A percentile compares a stretch with the other conserved stretches of the same genome.
These are phyloP conservation scores for Lunasporangiospora selenospora DNA, from an alignment of 192 early-diverging fungal genomes.

Conservation along the genomic window DNA sequence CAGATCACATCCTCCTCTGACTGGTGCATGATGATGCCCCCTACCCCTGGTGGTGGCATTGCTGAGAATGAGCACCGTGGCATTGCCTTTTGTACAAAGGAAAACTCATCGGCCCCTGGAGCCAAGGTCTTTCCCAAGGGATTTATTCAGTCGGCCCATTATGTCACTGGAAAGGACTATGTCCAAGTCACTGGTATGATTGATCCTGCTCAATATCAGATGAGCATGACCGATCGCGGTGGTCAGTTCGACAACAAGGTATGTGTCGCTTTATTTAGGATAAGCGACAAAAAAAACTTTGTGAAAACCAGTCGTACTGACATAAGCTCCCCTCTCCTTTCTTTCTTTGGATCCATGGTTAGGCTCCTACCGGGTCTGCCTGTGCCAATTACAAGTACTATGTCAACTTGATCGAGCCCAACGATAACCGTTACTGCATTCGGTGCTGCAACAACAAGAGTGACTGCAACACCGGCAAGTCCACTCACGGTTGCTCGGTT, in stretches of 20 bases:
- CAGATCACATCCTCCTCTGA: slow-evolving; percentile 19
- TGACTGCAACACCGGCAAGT: slow-evolving; percentile 54
- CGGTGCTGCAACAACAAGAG: slow-evolving; percentile 52
- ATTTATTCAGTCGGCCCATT: slow-evolving; percentile 56
- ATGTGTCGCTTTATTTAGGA: slow-evolving; percentile 24
- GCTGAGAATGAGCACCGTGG: slow-evolving; percentile 50
- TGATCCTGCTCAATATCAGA: slow-evolving; percentile 32
- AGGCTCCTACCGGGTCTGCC: slow-evolving; percentile 25
- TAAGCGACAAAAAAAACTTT: background rate
- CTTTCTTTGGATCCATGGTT: no score
- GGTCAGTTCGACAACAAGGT: slow-evolving; percentile 59
- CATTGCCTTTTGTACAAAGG: slow-evolving; percentile 53
- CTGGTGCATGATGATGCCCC: slow-evolving; percentile 53
- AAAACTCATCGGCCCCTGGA: slow-evolving; percentile 29
- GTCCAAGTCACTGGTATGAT: slow-evolving; percentile 64
- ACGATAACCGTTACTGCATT: slow-evolving; percentile 51
- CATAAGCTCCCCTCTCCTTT: background rate
- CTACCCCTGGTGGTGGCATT: slow-evolving; percentile 41
- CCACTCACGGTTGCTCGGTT: slow-evolving; percentile 48
- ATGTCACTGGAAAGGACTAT: slow-evolving; percentile 45
- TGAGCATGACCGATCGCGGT: slow-evolving; percentile 47
- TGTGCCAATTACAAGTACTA: slow-evolving; percentile 55
- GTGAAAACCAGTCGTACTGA: background rate
- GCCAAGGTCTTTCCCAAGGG: slow-evolving; percentile 51
- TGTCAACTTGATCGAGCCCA: slow-evolving; percentile 60